phyloP scores from a whole-genome alignment of 768 basidiomycete species.

The Polyporus arcularius region DNA sequence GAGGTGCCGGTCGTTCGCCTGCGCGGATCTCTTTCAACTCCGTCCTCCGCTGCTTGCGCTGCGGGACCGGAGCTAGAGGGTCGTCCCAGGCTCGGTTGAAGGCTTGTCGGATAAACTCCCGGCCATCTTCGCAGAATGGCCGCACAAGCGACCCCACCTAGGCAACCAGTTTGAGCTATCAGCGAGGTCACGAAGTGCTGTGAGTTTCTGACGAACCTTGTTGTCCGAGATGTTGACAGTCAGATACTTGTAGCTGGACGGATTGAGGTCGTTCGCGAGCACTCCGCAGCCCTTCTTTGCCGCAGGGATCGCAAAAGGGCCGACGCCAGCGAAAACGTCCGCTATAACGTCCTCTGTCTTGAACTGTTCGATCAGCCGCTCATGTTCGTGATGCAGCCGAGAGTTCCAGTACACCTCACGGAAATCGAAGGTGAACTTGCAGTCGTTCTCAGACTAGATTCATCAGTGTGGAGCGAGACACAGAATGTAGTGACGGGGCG shows the following conservation, averaged over 20 bases:
- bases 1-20: constrained; percentile 20
- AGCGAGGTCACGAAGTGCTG: background rate
- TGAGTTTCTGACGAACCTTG: constrained; percentile 50
- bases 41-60: constrained; percentile 29
- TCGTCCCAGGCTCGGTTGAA: constrained; percentile 54
- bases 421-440: constrained; percentile 92
- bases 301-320: constrained; percentile 93
- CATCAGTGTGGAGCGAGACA: background rate
- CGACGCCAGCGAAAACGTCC: constrained; percentile 97
- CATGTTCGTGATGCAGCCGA: constrained; percentile 88
- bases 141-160: constrained; percentile 75
- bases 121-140: constrained; percentile 81
- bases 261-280: constrained; percentile 93
- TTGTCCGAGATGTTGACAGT: constrained; percentile 72
- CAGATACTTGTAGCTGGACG: constrained; percentile 80
- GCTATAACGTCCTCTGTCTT: constrained; percentile 76
- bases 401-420: constrained; percentile 98
- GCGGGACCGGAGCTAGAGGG: constrained; percentile 51
- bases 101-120: constrained; percentile 74
- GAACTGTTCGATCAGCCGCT: constrained; percentile 77
- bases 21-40: constrained; percentile 45
- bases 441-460: constrained; percentile 76
- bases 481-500: constrained; percentile 27
- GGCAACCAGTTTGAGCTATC: background rate
- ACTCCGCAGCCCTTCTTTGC: constrained; percentile 90